Evolutionary conservation across 768 basidiomycete species (phyloP), one percentile per base, ranked within the genome.

Genomic region (Phaffia tasmanica): DNA sequence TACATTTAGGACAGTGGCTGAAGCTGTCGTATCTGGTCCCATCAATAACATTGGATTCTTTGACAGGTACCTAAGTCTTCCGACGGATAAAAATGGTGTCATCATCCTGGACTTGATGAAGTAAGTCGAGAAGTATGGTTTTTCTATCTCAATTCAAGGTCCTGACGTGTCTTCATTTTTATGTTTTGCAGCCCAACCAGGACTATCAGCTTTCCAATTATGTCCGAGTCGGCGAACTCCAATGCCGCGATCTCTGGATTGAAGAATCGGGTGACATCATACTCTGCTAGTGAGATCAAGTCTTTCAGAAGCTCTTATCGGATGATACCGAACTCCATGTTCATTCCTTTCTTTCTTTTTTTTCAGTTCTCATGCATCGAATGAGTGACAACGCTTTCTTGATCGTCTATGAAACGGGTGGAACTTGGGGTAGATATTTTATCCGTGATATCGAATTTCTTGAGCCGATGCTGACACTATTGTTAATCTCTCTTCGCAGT

Each of bases 381-480:
- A 47, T 67, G 53, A 54, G 30, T 60, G 65, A 61, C 14, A 54
- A 27, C 42, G 50, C 58, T 21, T 61, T 29, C 53, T 14, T 67
- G 8, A 25, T 51, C 60, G 65, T 67, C 8, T 67, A 62, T 42
- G 65, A 67, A 35, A 58, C 65, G 0, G 65, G 65, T 1, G 54
- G 59, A 19, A n/a, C 32, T 0, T 67, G 65, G 65, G 46, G 60
- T 62, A n/a, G 49, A 46, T 62, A n/a, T 23, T 8, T n/a, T 6
- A 19, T n/a, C 56, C 16, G 27, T 32, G 16, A 18, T 3, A 6
- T 29, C 56, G 18, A 21, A 14, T 7, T 7, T 32, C n/a, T 16
- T 19, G 27, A 29, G 9, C 56, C 25, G 25, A 19, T n/a, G 25
- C 56, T 57, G 56, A n/a, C 27, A 19, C 27, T 14, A 25, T 32